A percentile compares a stretch with the other conserved stretches of the same genome.
phyloP scores from a whole-genome alignment of 352 stramenopile genomes.

The Aphanomyces astaci region DNA sequence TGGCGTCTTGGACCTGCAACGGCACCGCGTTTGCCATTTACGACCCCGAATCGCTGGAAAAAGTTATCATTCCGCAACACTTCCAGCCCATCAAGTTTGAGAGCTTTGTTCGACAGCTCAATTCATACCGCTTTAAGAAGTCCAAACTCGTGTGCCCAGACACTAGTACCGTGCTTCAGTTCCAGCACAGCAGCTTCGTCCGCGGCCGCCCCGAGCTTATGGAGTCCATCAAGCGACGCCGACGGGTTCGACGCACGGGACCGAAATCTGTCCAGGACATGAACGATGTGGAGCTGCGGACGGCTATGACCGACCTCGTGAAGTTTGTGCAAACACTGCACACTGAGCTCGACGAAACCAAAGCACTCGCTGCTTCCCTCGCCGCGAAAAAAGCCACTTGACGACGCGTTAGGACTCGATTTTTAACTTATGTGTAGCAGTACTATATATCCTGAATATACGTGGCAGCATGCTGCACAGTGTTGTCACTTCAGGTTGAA shows the following conservation, averaged over 20 bases:
- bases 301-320: slow-evolving; percentile 4
- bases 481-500: too few relatives aligned
- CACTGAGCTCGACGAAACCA: slow-evolving; percentile 15
- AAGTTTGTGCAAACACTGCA: slow-evolving; percentile 20
- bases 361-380: not conserved
- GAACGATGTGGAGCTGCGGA: slow-evolving; percentile 15
- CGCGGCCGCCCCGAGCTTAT: slow-evolving; percentile 10
- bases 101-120: not conserved
- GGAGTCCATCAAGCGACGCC: slow-evolving; percentile 17
- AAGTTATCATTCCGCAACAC: not conserved
- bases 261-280: not conserved
- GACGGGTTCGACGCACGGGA: slow-evolving; percentile 2
- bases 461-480: too few relatives aligned
- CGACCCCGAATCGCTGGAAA: not conserved
- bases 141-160: not conserved
- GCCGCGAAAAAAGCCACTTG: not conserved
- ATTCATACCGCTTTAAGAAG: slow-evolving; percentile 8
- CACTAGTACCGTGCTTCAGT: not conserved
- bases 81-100: not conserved
- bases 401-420: not conserved
- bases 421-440: slow-evolving; percentile 2
- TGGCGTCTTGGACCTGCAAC: not conserved
- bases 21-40: not conserved
- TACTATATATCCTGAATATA: not conserved
- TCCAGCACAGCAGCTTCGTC: slow-evolving; percentile 1